Percentiles rank a stretch among this genome's conserved stretches.
Evolutionary conservation across 768 basidiomycete species (phyloP).

Genomic region (Mycena filopes): DNA sequence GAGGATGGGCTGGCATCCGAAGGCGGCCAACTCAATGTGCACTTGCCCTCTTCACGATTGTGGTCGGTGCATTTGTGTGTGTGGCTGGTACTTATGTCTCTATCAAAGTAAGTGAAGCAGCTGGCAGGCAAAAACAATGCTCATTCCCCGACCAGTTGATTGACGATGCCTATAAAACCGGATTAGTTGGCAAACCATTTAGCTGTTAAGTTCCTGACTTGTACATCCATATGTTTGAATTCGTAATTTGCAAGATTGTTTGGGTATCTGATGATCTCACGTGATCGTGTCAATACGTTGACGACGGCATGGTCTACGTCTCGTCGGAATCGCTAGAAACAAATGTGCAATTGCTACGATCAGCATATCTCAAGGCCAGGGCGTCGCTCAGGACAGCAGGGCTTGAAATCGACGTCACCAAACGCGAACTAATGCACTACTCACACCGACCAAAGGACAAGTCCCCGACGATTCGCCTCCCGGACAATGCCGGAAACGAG

Average conservation of each 20-base stretch:
- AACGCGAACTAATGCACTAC: slow-evolving; percentile 45
- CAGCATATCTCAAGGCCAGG: slow-evolving; percentile 20
- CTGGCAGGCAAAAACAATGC: too few species aligned
- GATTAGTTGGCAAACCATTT: slow-evolving; percentile 59
- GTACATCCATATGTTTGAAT: too few species aligned
- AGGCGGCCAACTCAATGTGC: slow-evolving; percentile 45
- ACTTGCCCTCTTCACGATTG: slow-evolving; percentile 54
- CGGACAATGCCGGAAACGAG: background rate
- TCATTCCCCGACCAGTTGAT: slow-evolving; percentile 49
- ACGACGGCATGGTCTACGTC: slow-evolving; percentile 44
- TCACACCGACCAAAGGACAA: slow-evolving; percentile 19
- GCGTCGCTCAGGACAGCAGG: background rate
- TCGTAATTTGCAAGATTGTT: too few species aligned
- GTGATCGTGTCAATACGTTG: too few species aligned
- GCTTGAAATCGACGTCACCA: slow-evolving; percentile 19
- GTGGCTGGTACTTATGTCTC: slow-evolving; percentile 64
- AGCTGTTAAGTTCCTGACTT: slow-evolving; percentile 45
- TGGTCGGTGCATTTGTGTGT: slow-evolving; percentile 63
- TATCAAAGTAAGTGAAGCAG: slow-evolving; percentile 50
- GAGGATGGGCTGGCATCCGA: slow-evolving; percentile 46
- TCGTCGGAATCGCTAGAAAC: slow-evolving; percentile 39
- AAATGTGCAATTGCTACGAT: slow-evolving; percentile 33
- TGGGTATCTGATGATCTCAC: too few species aligned
- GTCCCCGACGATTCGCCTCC: slow-evolving; percentile 29
- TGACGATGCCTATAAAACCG: slow-evolving; percentile 53